Evolutionary conservation across 73 alveolate species (phyloP).

Genomic region (Symbiodinium pilosum): DNA sequence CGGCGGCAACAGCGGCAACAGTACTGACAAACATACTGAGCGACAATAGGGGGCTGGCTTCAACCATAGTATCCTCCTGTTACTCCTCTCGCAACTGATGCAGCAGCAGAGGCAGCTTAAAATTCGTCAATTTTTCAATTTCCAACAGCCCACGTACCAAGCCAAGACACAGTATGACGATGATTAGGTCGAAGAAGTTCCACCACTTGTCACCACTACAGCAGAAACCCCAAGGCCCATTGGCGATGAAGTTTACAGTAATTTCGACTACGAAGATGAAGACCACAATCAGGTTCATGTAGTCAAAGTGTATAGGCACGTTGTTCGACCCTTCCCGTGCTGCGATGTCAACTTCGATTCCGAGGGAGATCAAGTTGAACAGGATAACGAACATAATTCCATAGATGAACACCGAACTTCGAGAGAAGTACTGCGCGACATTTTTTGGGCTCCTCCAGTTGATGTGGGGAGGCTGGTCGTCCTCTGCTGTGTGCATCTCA

Average conservation of each 20-base stretch:
- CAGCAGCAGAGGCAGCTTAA: too few relatives aligned
- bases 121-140: too few relatives aligned
- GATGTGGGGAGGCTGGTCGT: neutral
- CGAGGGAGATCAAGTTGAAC: constrained; percentile 42
- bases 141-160: too few relatives aligned
- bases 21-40: too few relatives aligned
- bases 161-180: constrained; percentile 26
- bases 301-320: constrained; percentile 41
- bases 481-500: neutral
- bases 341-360: constrained; percentile 58
- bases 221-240: constrained; percentile 19
- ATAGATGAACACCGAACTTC: constrained; percentile 21
- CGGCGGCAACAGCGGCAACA: too few relatives aligned
- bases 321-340: constrained; percentile 40
- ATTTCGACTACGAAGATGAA: constrained; percentile 38
- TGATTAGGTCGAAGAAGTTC: constrained; percentile 51
- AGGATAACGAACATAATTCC: constrained; percentile 52
- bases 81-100: too few relatives aligned
- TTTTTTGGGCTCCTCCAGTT: neutral
- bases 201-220: constrained; percentile 49
- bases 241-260: constrained; percentile 39
- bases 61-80: too few relatives aligned
- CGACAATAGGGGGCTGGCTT: too few relatives aligned
- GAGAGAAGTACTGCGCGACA: constrained; percentile 24
- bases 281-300: constrained; percentile 63